Evolutionary conservation across 2,329 filamentous ascomycete genomes (phyloP).

Genomic region (Xylaria sp.): DNA sequence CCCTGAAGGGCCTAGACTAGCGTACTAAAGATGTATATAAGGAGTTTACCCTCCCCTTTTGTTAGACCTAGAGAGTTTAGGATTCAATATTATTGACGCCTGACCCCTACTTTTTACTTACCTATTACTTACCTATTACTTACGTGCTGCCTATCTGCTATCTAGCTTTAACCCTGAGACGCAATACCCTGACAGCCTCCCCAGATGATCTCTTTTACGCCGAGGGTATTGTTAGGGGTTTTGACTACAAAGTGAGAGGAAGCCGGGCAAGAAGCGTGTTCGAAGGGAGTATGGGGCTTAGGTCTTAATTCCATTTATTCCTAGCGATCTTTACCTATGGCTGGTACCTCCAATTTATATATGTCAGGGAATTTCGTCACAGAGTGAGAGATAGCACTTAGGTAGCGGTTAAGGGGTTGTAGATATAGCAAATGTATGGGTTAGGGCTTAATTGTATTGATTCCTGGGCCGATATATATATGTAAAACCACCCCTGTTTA

Average conservation of each 20-base stretch:
- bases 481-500: slow-evolving; percentile 9
- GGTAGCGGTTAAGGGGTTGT: slow-evolving; percentile 6
- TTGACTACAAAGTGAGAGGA: background rate
- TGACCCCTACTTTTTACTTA: too few relatives aligned
- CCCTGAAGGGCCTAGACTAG: too few relatives aligned
- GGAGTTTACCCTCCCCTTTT: too few relatives aligned
- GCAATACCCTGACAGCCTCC: too few relatives aligned
- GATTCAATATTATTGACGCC: too few relatives aligned
- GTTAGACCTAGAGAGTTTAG: too few relatives aligned
- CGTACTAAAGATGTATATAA: too few relatives aligned
- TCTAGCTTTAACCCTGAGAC: too few relatives aligned
- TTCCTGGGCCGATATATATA: slow-evolving; percentile 10
- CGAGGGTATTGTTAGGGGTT: background rate
- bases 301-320: slow-evolving; percentile 5
- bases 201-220: background rate
- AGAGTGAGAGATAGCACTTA: slow-evolving; percentile 7
- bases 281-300: background rate
- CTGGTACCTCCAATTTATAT: slow-evolving; percentile 5
- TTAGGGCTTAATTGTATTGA: slow-evolving; percentile 2
- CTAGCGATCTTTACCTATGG: slow-evolving; percentile 2
- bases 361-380: slow-evolving; percentile 2
- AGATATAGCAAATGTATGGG: slow-evolving; percentile 2
- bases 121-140: too few relatives aligned
- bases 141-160: too few relatives aligned
- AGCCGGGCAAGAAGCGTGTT: slow-evolving; percentile 1